A percentile compares a stretch with the other conserved stretches of the same genome.
These are phyloP conservation scores for Aspergillus nomiae DNA, from an alignment of 2,329 filamentous ascomycete species.

Conservation along the genomic window DNA sequence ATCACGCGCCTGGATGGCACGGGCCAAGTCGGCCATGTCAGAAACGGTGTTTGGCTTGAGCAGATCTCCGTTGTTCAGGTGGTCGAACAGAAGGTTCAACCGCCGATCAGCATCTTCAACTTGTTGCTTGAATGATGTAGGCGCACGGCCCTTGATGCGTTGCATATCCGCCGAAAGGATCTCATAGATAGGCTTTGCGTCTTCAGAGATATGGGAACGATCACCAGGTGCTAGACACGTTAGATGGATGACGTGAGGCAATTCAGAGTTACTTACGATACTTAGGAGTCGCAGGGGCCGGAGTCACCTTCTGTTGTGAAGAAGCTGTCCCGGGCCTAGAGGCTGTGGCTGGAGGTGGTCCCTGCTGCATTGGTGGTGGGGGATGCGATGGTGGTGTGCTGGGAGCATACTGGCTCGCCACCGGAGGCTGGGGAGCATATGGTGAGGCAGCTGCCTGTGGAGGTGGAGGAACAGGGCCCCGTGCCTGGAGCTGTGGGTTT, in stretches of 20 bases:
- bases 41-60: conserved; percentile 70
- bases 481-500: conserved; percentile 46
- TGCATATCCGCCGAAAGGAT: conserved; percentile 83
- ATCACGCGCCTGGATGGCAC: conserved; percentile 68
- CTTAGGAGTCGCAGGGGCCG: conserved; percentile 56
- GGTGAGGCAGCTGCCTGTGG: conserved; percentile 47
- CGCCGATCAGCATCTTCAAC: conserved; percentile 94
- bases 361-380: conserved; percentile 30
- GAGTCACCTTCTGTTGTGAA: conserved; percentile 49
- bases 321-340: conserved; percentile 52
- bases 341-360: conserved; percentile 41
- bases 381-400: conserved; percentile 49
- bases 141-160: conserved; percentile 81
- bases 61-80: conserved; percentile 93
- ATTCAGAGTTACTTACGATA: conserved; percentile 60
- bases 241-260: conserved; percentile 9
- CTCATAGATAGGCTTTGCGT: conserved; percentile 77
- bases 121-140: conserved; percentile 81
- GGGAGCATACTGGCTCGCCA: conserved; percentile 48
- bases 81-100: conserved; percentile 90
- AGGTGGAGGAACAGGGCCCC: conserved; percentile 54
- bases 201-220: conserved; percentile 80
- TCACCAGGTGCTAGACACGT: conserved; percentile 65
- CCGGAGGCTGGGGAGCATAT: conserved; percentile 58
- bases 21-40: conserved; percentile 54